Evolutionary conservation across 2,329 filamentous ascomycete species (phyloP), one percentile per base, ranked within the genome.

Genomic region (Hymenoscyphus repandus): DNA sequence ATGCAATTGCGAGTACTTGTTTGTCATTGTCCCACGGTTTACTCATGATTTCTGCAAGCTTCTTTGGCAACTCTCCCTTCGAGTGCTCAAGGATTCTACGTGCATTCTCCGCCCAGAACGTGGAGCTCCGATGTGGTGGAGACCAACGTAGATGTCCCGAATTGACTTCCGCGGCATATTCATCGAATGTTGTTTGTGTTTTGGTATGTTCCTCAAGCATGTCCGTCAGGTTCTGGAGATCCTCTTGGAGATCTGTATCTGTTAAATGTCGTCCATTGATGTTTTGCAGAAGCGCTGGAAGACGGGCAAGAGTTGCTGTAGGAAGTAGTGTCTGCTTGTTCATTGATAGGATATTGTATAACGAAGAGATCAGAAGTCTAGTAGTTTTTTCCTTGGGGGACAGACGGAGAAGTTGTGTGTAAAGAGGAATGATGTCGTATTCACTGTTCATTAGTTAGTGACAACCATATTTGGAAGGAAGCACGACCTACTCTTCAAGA

Each of bases 311-410:
- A 18, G 93, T 86, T 1, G 93, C 91, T 2, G 86, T 85, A 6
- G 92, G 91, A 50, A 97, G 83, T 68, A 85, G 71, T 67, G 87
- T 78, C 78, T 87, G 74, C 72, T 80, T 69, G 75, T 89, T 85
- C 54, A 75, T 74, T 40, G 74, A 74, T 34, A 96, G 81, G 40
- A 99, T 83, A 70, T 96, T 97, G 67, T 86, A 80, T 37, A 99
- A 79, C 6, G 92, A 96, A 9, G 90, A 90, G 40, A 97, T 78
- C 41, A 96, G 81, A 48, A 99, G 79, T 30, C 93, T 85, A 0
- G 92, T 97, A 1, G 92, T 97, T 77, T 99, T 99, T 69, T 97
- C 93, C 70, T 99, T 99, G 40, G 92, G 91, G 2, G 93, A 97
- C 38, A 96, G 76, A 49, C 90, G 86, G 49, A 99, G 77, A 34